Percentiles rank a stretch among this genome's conserved stretches.
These are phyloP conservation scores for Trichosporon ovoides DNA, from an alignment of 1,284 basidiomycete genomes.

Conservation along the genomic window DNA sequence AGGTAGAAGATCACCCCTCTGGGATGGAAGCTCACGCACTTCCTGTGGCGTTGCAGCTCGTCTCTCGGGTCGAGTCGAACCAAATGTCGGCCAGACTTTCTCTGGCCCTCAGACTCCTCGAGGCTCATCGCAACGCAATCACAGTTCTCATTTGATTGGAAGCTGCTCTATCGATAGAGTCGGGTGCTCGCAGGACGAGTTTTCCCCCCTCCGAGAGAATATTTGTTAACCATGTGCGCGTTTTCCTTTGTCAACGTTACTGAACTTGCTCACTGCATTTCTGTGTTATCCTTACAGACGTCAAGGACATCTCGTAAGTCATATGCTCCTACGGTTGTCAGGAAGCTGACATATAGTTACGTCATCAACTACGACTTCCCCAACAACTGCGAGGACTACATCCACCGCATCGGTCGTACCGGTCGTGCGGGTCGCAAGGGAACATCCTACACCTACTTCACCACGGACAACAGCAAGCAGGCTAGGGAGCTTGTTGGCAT, in stretches of 20 bases:
- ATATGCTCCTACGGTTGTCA: background rate
- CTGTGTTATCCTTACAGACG: constrained; percentile 33
- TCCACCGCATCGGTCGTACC: constrained; percentile 56
- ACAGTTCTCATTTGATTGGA: constrained; percentile 8
- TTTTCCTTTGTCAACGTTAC: constrained; percentile 16
- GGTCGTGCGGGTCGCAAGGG: constrained; percentile 55
- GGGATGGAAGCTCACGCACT: constrained; percentile 2
- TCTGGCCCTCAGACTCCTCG: constrained; percentile 10
- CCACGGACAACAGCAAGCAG: constrained; percentile 86
- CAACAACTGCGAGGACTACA: constrained; percentile 58
- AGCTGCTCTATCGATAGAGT: constrained; percentile 12
- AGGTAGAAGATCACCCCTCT: constrained; percentile 11
- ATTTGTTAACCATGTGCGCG: constrained; percentile 21
- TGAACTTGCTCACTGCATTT: constrained; percentile 21
- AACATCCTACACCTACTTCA: constrained; percentile 94
- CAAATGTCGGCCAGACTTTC: background rate
- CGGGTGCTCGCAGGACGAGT: constrained; percentile 18
- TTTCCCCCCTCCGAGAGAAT: constrained; percentile 20
- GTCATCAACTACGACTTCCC: constrained; percentile 85
- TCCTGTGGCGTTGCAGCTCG: constrained; percentile 4
- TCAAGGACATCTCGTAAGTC: constrained; percentile 44
- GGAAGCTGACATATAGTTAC: constrained; percentile 21
- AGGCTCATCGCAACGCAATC: constrained; percentile 5
- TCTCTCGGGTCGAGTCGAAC: constrained; percentile 6
- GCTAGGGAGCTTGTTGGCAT: constrained; percentile 88